Evolutionary conservation across 2,329 filamentous ascomycete genomes (phyloP).

Genomic region (Ophiostoma piceae): DNA sequence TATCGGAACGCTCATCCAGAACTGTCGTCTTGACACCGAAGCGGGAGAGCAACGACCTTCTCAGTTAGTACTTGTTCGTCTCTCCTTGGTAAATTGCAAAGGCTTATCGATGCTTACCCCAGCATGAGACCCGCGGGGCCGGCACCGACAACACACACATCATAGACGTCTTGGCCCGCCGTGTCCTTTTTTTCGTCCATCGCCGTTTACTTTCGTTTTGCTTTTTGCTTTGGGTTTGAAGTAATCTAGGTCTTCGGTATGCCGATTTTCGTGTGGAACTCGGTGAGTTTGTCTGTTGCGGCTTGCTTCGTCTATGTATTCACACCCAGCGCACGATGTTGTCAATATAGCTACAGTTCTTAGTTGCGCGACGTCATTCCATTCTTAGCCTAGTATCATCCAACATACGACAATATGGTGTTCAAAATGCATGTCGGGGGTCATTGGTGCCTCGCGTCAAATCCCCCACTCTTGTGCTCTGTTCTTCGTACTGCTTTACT

Average conservation of each 20-base stretch:
- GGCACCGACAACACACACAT: slow-evolving; percentile 30
- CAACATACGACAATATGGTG: background rate
- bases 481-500: no score
- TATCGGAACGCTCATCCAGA: slow-evolving; percentile 24
- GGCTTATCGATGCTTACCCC: slow-evolving; percentile 27
- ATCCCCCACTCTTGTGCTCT: background rate
- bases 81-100: background rate
- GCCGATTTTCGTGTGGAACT: background rate
- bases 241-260: background rate
- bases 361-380: background rate
- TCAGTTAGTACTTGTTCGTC: background rate
- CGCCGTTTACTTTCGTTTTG: background rate
- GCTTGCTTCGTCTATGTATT: slow-evolving; percentile 10
- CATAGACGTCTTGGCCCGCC: background rate
- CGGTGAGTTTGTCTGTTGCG: background rate
- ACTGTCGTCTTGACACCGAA: slow-evolving; percentile 43
- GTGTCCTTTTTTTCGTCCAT: background rate
- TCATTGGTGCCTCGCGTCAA: background rate
- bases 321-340: background rate
- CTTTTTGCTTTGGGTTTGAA: background rate
- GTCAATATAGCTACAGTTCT: background rate
- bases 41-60: slow-evolving; percentile 40
- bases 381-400: background rate
- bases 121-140: slow-evolving; percentile 40
- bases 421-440: background rate